These are phyloP conservation scores for Aurinia saxatilis DNA, from an alignment of 345 rosid genomes.

Conservation along the genomic window DNA sequence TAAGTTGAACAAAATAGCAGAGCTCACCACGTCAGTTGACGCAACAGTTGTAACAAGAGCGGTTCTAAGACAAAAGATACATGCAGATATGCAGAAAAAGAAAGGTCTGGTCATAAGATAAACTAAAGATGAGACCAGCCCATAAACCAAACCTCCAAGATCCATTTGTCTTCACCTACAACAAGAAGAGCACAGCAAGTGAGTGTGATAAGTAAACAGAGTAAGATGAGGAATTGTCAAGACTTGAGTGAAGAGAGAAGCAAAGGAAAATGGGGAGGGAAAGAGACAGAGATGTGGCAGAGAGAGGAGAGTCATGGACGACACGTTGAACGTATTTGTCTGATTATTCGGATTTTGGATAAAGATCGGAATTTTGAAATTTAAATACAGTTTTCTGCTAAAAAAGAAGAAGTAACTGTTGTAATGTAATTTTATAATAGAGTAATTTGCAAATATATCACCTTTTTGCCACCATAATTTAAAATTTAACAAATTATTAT, in stretches of 20 bases:
- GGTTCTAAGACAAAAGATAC: slow-evolving; percentile 36
- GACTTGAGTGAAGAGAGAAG: no score
- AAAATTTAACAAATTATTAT: no score
- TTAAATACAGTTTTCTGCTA: no score
- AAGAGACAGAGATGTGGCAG: slow-evolving; percentile 29
- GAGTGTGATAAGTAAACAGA: no score
- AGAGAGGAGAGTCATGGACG: slow-evolving; percentile 19
- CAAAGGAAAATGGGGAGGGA: no score
- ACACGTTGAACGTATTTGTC: slow-evolving; percentile 27
- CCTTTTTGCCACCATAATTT: no score
- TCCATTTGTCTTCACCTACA: slow-evolving; percentile 26
- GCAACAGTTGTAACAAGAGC: slow-evolving; percentile 37
- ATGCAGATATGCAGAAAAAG: slow-evolving; percentile 31
- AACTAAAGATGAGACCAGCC: slow-evolving; percentile 24
- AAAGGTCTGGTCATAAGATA: slow-evolving; percentile 40
- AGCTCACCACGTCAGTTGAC: slow-evolving; percentile 45
- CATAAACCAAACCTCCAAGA: slow-evolving; percentile 26
- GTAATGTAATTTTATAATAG: no score
- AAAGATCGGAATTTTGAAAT: no score
- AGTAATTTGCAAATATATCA: no score
- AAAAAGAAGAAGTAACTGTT: no score
- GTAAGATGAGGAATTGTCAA: no score
- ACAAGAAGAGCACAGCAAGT: neutral
- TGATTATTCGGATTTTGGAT: no score
- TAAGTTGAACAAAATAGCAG: slow-evolving; percentile 42